Evolutionary conservation across 2,329 filamentous ascomycete species (phyloP).

Genomic region (Acephala macrosclerotiorum): DNA sequence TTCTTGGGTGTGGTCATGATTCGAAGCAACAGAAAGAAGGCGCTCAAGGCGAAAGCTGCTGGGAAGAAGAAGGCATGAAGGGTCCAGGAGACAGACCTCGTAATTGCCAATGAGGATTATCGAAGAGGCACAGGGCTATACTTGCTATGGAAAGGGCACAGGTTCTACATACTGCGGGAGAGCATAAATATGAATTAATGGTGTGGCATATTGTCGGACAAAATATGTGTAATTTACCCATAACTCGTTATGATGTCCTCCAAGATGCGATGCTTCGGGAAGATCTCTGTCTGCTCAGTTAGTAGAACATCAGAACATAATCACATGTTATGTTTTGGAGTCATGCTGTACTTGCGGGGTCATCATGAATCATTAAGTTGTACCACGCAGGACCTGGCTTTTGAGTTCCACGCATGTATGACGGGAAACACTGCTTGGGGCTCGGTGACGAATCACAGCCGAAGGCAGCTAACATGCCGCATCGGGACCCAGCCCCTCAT

Average conservation of each 20-base stretch:
- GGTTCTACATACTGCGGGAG: not conserved
- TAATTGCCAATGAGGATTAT: not conserved
- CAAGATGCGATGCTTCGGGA: not conserved
- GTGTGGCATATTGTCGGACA: not conserved
- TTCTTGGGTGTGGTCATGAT: constrained; percentile 99
- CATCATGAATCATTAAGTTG: not conserved
- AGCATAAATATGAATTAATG: not conserved
- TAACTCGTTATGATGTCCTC: not conserved
- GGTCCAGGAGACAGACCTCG: not conserved
- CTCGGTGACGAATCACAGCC: constrained; percentile 3
- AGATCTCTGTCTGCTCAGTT: not conserved
- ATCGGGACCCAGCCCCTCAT: not conserved
- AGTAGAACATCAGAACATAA: not conserved
- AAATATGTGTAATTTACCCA: constrained; percentile 9
- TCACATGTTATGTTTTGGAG: not conserved
- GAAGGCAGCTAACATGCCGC: not conserved
- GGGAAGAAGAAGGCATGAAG: constrained; percentile 83
- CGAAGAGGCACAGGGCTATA: not conserved
- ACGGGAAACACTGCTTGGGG: not conserved
- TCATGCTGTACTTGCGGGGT: not conserved
- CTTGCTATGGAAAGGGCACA: not conserved
- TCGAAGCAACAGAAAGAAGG: constrained; percentile 97
- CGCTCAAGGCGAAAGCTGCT: constrained; percentile 86
- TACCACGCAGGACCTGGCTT: constrained; percentile 6
- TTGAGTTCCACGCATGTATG: not conserved